A percentile compares a stretch with the other conserved stretches of the same genome.
phyloP scores from a whole-genome alignment of 1,284 basidiomycete species.

The Cryptococcus neoformans region DNA sequence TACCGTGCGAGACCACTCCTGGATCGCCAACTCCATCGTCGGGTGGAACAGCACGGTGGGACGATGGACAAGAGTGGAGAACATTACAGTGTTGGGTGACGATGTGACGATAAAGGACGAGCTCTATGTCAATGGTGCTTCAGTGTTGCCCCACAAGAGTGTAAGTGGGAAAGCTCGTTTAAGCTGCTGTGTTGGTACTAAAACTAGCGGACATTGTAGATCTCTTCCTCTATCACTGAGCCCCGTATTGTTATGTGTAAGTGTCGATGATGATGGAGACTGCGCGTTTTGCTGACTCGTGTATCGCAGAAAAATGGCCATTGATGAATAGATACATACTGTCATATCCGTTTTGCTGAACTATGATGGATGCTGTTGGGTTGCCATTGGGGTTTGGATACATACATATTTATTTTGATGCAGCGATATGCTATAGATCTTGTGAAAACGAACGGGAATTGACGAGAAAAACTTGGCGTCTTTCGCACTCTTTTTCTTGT shows the following conservation, averaged over 20 bases:
- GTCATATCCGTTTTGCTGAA: no score
- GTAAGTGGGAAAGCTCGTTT: constrained; percentile 28
- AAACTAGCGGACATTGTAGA: constrained; percentile 21
- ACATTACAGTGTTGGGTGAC: constrained; percentile 55
- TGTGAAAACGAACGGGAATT: no score
- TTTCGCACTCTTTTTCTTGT: no score
- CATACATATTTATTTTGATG: no score
- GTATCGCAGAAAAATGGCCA: neutral
- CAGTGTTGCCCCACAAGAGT: constrained; percentile 55
- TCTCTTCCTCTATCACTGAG: constrained; percentile 51
- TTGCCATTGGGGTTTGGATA: no score
- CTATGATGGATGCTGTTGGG: no score
- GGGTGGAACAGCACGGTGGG: constrained; percentile 57
- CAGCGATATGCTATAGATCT: no score
- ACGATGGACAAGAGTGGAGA: constrained; percentile 54
- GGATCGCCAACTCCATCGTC: constrained; percentile 54
- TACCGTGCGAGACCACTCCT: constrained; percentile 54
- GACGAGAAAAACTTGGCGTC: no score
- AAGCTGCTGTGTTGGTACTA: neutral
- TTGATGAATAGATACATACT: no score
- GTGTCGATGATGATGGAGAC: neutral
- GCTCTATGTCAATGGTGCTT: constrained; percentile 54
- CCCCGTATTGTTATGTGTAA: constrained; percentile 51
- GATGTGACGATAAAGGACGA: constrained; percentile 57
- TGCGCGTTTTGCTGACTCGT: no score